phyloP scores from a whole-genome alignment of 2,329 filamentous ascomycete genomes.

The Ophiostoma australiae region DNA sequence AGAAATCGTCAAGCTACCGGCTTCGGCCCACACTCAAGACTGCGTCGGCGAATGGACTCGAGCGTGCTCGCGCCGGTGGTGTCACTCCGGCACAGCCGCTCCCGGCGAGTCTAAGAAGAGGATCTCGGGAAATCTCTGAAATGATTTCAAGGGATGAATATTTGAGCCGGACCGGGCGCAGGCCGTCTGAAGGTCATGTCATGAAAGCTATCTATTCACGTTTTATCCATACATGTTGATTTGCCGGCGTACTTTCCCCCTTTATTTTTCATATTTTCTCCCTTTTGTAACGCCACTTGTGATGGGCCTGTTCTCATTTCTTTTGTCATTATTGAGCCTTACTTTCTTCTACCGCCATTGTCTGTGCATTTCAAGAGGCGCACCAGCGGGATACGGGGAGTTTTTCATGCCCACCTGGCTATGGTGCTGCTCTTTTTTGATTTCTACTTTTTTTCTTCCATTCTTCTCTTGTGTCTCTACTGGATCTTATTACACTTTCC shows the following conservation, averaged over 20 bases:
- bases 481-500: background rate
- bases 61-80: constrained; percentile 15
- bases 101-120: constrained; percentile 17
- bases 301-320: background rate
- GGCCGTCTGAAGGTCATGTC: background rate
- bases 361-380: constrained; percentile 16
- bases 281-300: background rate
- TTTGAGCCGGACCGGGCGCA: background rate
- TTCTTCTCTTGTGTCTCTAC: background rate
- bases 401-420: background rate
- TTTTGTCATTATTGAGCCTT: background rate
- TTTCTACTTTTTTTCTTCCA: background rate
- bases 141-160: background rate
- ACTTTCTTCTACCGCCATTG: background rate
- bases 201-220: background rate
- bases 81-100: constrained; percentile 21
- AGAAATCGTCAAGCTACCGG: constrained; percentile 21
- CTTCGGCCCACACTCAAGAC: background rate
- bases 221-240: background rate
- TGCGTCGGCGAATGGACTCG: constrained; percentile 24
- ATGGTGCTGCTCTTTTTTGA: background rate
- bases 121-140: background rate
- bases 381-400: constrained; percentile 1
- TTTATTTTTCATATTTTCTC: no score
- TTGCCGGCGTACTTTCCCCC: background rate